phyloP scores from a whole-genome alignment of 352 stramenopile genomes.

The Elongisporangium undulatum region DNA sequence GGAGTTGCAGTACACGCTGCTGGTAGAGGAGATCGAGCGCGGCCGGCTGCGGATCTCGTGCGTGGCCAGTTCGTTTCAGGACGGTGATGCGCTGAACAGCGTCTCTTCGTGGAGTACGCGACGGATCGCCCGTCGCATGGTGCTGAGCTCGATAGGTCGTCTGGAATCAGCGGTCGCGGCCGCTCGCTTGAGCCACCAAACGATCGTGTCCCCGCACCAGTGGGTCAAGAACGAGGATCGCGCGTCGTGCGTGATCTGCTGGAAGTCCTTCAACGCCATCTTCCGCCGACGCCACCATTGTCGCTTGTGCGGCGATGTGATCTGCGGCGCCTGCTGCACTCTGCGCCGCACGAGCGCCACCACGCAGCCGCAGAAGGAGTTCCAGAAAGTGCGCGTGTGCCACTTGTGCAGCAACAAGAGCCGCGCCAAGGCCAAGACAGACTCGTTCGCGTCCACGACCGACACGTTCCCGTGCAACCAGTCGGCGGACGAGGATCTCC shows the following conservation, averaged over 20 bases:
- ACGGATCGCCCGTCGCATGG: conserved; percentile 39
- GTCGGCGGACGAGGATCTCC: conserved; percentile 16
- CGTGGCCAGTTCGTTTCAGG: conserved; percentile 50
- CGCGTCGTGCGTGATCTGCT: conserved; percentile 50
- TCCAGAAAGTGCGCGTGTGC: conserved; percentile 62
- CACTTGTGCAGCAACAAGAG: conserved; percentile 56
- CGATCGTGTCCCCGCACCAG: conserved; percentile 37
- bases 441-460: conserved; percentile 22
- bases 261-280: conserved; percentile 56
- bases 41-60: conserved; percentile 48
- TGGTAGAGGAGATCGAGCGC: conserved; percentile 52
- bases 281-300: conserved; percentile 61
- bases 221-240: conserved; percentile 68
- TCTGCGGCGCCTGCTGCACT: conserved; percentile 49
- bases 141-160: conserved; percentile 36
- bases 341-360: conserved; percentile 34
- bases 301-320: conserved; percentile 57
- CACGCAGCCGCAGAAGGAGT: conserved; percentile 22
- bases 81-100: conserved; percentile 23
- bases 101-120: conserved; percentile 24
- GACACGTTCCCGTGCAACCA: conserved; percentile 20
- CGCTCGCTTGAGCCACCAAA: conserved; percentile 35
- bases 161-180: conserved; percentile 45
- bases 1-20: conserved; percentile 58
- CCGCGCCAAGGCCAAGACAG: conserved; percentile 20